Evolutionary conservation across 2,329 filamentous ascomycete genomes (phyloP).

Genomic region (Trichophyton mentagrophytes): DNA sequence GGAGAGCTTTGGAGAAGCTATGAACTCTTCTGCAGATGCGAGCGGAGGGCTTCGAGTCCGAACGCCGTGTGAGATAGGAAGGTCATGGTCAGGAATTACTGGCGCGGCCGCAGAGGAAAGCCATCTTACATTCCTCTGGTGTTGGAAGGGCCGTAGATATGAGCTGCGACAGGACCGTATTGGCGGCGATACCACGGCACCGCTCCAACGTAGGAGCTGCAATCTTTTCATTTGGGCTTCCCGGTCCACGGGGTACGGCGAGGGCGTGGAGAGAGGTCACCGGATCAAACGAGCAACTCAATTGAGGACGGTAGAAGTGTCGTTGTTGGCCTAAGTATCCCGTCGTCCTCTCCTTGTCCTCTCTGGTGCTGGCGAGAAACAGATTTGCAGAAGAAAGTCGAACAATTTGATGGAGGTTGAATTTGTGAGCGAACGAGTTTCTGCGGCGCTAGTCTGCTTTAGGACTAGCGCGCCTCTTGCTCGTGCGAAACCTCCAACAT

Average conservation of each 20-base stretch:
- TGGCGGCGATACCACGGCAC: conserved; percentile 37
- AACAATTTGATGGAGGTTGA: background rate
- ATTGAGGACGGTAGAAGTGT: background rate
- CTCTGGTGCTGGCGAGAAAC: background rate
- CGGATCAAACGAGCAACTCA: background rate
- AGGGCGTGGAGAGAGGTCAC: background rate
- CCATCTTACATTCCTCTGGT: conserved; percentile 22
- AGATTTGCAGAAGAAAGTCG: background rate
- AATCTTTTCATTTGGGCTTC: conserved; percentile 34
- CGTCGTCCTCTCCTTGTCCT: background rate
- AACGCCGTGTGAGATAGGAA: conserved; percentile 8
- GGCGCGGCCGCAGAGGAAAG: conserved; percentile 31
- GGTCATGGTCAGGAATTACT: conserved; percentile 12
- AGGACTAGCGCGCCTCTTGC: background rate
- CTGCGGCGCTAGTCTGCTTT: background rate
- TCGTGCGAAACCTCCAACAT: background rate
- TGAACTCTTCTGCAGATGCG: conserved; percentile 54
- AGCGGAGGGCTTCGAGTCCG: conserved; percentile 47
- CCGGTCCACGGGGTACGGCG: conserved; percentile 3
- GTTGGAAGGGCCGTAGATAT: conserved; percentile 13
- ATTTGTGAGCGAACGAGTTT: conserved; percentile 1
- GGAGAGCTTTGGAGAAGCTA: conserved; percentile 72
- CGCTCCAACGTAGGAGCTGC: conserved; percentile 42
- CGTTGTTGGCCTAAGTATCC: background rate
- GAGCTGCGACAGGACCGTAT: conserved; percentile 26